Evolutionary conservation across 345 rosid species (phyloP).

Genomic region (Camelina laxa): DNA sequence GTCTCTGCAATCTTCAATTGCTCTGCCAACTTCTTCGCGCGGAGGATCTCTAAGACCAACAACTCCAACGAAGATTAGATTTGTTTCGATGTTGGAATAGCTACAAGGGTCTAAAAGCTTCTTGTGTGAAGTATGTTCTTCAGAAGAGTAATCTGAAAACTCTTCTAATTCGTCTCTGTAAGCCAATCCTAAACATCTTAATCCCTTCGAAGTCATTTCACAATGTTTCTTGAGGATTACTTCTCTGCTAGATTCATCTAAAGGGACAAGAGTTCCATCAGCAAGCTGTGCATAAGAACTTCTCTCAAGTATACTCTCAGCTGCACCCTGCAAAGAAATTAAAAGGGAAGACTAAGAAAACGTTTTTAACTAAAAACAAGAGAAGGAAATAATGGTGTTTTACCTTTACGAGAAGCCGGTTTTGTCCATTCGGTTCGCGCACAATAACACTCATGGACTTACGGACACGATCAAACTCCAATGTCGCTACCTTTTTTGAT

Average conservation of each 20-base stretch:
- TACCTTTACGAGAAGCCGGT: conserved; percentile 89
- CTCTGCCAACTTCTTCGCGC: conserved; percentile 78
- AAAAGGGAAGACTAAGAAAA: neutral
- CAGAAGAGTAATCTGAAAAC: conserved; percentile 73
- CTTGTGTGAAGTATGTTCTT: conserved; percentile 81
- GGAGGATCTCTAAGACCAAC: conserved; percentile 96
- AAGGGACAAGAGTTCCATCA: conserved; percentile 73
- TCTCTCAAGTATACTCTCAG: conserved; percentile 83
- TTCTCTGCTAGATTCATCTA: conserved; percentile 78
- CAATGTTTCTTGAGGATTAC: conserved; percentile 61
- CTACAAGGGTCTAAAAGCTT: conserved; percentile 80
- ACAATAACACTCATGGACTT: conserved; percentile 92
- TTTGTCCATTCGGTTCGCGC: conserved; percentile 64
- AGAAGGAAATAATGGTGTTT: neutral
- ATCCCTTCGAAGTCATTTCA: conserved; percentile 84
- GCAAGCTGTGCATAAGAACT: conserved; percentile 81
- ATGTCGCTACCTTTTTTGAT: conserved; percentile 71
- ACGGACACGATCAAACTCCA: conserved; percentile 89
- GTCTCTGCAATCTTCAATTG: conserved; percentile 76
- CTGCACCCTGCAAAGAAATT: conserved; percentile 70
- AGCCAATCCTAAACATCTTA: conserved; percentile 88
- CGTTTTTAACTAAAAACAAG: neutral
- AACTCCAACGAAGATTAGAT: conserved; percentile 76
- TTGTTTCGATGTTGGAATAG: conserved; percentile 74
- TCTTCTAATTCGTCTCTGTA: conserved; percentile 84